These are phyloP conservation scores for Luffa aegyptiaca DNA, from an alignment of 306 rosid genomes.

Conservation along the genomic window DNA sequence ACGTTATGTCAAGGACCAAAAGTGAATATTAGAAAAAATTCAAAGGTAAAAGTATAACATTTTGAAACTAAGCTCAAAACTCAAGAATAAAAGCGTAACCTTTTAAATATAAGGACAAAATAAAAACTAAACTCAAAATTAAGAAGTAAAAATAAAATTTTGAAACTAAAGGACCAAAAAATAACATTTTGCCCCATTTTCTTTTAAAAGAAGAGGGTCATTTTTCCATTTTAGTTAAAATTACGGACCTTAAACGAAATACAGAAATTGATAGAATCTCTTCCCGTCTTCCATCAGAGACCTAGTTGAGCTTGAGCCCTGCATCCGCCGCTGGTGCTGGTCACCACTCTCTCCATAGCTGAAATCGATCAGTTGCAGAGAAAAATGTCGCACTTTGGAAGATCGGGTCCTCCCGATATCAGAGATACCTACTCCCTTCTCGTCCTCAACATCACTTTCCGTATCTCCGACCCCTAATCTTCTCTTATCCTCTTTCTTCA, in stretches of 20 bases:
- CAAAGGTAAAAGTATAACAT: no score
- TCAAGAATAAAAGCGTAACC: no score
- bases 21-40: no score
- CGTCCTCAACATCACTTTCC: slow-evolving; percentile 72
- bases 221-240: not conserved
- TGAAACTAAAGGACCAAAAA: no score
- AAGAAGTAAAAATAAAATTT: no score
- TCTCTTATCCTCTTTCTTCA: not conserved
- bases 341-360: not conserved
- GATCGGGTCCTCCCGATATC: slow-evolving; percentile 79
- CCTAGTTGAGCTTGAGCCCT: slow-evolving; percentile 21
- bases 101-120: no score
- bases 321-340: slow-evolving; percentile 6
- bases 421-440: slow-evolving; percentile 72
- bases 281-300: slow-evolving; percentile 14
- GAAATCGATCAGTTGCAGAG: not conserved
- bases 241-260: not conserved
- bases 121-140: no score
- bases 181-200: no score
- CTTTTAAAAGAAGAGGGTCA: not conserved
- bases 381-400: slow-evolving; percentile 66
- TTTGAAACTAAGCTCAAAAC: no score
- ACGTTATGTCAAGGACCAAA: no score
- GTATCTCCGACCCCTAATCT: slow-evolving; percentile 16
- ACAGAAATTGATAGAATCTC: not conserved